Evolutionary conservation across 1,139 yeast genomes (phyloP).

Genomic region (Zygoascus sp.): DNA sequence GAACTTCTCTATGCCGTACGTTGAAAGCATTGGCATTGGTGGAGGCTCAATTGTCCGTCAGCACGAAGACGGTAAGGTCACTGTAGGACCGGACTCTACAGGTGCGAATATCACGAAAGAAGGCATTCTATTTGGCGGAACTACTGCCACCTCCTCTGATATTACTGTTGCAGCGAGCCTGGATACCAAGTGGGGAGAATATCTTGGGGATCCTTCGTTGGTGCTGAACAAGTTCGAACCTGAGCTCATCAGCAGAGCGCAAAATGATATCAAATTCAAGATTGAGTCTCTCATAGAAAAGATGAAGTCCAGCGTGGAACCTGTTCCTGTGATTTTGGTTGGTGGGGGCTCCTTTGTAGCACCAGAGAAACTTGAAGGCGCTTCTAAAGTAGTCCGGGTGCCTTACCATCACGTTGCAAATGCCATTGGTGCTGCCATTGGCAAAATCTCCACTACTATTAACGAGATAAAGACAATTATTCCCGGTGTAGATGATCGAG

Average conservation of each 20-base stretch:
- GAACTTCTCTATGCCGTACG: slow-evolving; percentile 46
- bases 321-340: slow-evolving; percentile 41
- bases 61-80: slow-evolving; percentile 16
- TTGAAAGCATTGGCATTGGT: slow-evolving; percentile 42
- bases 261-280: slow-evolving; percentile 29
- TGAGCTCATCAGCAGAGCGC: slow-evolving; percentile 20
- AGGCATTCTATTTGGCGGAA: slow-evolving; percentile 41
- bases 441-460: slow-evolving; percentile 36
- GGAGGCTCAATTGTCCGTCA: slow-evolving; percentile 43
- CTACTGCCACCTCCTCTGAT: slow-evolving; percentile 38
- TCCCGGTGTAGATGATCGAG: slow-evolving; percentile 8
- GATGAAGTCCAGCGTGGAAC: slow-evolving; percentile 43
- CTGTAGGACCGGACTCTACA: slow-evolving; percentile 44
- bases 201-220: slow-evolving; percentile 9
- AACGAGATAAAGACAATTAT: slow-evolving; percentile 14
- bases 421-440: slow-evolving; percentile 47
- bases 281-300: slow-evolving; percentile 39
- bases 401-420: slow-evolving; percentile 42
- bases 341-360: slow-evolving; percentile 46
- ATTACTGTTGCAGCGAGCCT: slow-evolving; percentile 30
- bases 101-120: slow-evolving; percentile 36
- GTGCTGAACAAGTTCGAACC: slow-evolving; percentile 1
- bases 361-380: slow-evolving; percentile 39
- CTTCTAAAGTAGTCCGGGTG: slow-evolving; percentile 40
- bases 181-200: not conserved